phyloP scores from a whole-genome alignment of 1,284 basidiomycete genomes.

The Papiliotrema flavescens region DNA sequence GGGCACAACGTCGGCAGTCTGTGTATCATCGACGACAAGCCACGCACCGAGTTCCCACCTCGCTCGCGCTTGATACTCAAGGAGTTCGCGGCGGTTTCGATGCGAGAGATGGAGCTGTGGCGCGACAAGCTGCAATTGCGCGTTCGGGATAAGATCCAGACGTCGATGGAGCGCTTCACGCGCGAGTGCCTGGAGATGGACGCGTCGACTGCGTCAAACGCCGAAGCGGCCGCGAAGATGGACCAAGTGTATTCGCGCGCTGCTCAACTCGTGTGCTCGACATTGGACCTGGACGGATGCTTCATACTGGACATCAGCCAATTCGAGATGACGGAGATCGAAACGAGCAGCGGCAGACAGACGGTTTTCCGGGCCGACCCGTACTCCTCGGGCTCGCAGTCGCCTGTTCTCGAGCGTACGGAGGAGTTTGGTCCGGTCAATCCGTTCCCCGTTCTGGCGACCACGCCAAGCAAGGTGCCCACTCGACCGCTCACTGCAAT shows the following conservation, averaged over 20 bases:
- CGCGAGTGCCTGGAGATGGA: conserved; percentile 92
- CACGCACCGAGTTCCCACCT: conserved; percentile 79
- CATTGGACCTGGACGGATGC: conserved; percentile 86
- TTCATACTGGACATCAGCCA: conserved; percentile 87
- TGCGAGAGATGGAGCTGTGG: conserved; percentile 95
- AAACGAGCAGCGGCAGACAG: conserved; percentile 14
- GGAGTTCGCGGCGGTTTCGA: conserved; percentile 88
- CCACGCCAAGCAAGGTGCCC: conserved; percentile 22
- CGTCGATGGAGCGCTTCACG: conserved; percentile 93
- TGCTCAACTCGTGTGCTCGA: conserved; percentile 79
- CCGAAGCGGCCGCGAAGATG: conserved; percentile 56
- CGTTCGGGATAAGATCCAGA: conserved; percentile 86
- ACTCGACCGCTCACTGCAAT: conserved; percentile 56
- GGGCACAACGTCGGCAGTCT: conserved; percentile 87
- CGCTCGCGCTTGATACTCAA: conserved; percentile 86
- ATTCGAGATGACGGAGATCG: conserved; percentile 75
- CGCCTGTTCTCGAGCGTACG: conserved; percentile 32
- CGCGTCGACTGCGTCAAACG: conserved; percentile 40
- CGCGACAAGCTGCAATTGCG: conserved; percentile 90
- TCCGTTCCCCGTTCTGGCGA: conserved; percentile 36
- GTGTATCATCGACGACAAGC: conserved; percentile 79
- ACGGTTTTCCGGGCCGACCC: conserved; percentile 54
- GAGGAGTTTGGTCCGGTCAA: conserved; percentile 33
- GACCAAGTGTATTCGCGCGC: conserved; percentile 82
- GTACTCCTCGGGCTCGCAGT: conserved; percentile 23